A percentile compares a stretch with the other conserved stretches of the same genome.
Conservation (phyloP, 495 filamentous ascomycete species). For the Penicillium maclennaniae region DNA sequence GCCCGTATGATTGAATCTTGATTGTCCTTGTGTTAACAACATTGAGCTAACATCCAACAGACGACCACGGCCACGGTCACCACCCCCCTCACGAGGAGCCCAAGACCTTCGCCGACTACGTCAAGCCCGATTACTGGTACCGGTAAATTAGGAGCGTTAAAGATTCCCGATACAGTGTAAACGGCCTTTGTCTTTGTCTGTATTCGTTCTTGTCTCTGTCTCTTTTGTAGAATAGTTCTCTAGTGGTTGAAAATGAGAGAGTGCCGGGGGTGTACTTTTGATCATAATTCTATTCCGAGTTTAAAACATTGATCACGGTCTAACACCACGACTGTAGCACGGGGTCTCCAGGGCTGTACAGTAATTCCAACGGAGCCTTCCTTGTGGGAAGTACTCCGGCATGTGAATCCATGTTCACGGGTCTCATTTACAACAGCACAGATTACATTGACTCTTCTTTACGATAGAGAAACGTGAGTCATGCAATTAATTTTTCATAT, state of each 20-base stretch:
- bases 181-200: slow-evolving; percentile 7
- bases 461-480: background rate
- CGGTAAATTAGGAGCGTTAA: slow-evolving; percentile 36
- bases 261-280: slow-evolving; percentile 7
- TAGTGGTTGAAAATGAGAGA: slow-evolving; percentile 38
- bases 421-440: background rate
- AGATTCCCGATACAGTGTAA: slow-evolving; percentile 14
- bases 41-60: slow-evolving; percentile 10
- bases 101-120: slow-evolving; percentile 89
- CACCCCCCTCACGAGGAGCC: slow-evolving; percentile 67
- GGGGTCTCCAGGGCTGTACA: background rate
- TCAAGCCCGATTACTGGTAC: slow-evolving; percentile 89
- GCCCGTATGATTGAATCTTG: slow-evolving; percentile 35
- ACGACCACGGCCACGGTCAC: slow-evolving; percentile 51
- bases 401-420: too few species aligned
- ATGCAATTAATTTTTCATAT: background rate
- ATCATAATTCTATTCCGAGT: background rate
- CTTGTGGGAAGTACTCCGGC: background rate
- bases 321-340: background rate
- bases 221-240: slow-evolving; percentile 46
- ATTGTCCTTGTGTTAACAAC: background rate
- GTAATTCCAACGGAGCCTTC: background rate
- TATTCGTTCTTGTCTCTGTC: slow-evolving; percentile 17
- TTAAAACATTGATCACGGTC: background rate
- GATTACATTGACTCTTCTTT: background rate